These are phyloP conservation scores for Boletus tomentosulus DNA, from an alignment of 768 basidiomycete species.

Conservation along the genomic window DNA sequence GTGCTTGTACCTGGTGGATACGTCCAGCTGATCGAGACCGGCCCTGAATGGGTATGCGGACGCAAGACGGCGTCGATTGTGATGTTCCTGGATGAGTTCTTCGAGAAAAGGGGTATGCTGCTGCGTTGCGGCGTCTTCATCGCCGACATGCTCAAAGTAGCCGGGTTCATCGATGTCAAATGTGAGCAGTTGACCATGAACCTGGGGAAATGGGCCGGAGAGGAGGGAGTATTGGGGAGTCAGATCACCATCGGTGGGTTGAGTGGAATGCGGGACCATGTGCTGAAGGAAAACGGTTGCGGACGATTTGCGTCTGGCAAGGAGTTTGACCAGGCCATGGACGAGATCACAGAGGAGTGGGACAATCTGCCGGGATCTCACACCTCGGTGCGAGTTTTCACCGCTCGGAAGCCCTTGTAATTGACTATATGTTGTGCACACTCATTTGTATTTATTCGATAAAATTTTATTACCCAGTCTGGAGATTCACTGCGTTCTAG, in stretches of 20 bases:
- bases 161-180: conserved; percentile 13
- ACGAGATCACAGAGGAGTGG: conserved; percentile 20
- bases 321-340: conserved; percentile 15
- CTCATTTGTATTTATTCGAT: neutral
- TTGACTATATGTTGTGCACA: neutral
- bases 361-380: conserved; percentile 11
- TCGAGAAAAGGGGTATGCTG: neutral
- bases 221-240: conserved; percentile 11
- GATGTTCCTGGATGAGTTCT: conserved; percentile 1
- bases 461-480: neutral
- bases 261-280: conserved; percentile 14
- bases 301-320: conserved; percentile 11
- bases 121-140: neutral
- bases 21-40: conserved; percentile 28
- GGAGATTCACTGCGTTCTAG: too few species aligned
- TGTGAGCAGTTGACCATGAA: conserved; percentile 9
- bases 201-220: conserved; percentile 18
- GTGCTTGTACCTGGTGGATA: conserved; percentile 33
- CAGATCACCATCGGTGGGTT: conserved; percentile 9
- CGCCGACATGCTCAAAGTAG: conserved; percentile 2
- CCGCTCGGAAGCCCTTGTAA: conserved; percentile 8
- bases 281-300: conserved; percentile 16
- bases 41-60: conserved; percentile 5
- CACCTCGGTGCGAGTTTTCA: conserved; percentile 2
- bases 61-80: neutral